Percentiles rank a stretch among this genome's conserved stretches.
phyloP scores from a whole-genome alignment of 257 asterid species.

The Solanum phureja region DNA sequence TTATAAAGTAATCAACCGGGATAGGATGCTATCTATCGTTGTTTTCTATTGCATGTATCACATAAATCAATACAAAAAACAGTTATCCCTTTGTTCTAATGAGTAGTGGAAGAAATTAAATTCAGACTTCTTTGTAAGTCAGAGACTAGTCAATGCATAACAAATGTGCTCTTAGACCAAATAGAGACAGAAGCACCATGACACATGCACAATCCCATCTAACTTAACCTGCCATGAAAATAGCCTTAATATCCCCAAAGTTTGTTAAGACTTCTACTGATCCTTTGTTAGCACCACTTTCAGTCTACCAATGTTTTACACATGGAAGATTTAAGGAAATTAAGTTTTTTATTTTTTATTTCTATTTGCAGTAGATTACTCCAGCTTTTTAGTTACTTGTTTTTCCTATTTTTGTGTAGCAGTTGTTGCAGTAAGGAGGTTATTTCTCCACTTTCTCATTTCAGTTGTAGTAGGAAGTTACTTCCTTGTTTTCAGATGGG shows the following conservation, averaged over 20 bases:
- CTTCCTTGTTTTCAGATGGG: no score
- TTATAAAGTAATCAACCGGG: neutral
- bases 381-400: no score
- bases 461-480: no score
- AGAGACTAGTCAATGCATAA: neutral
- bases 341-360: no score
- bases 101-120: neutral
- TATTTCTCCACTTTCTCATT: no score
- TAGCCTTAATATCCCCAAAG: neutral
- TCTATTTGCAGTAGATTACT: no score
- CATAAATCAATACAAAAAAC: neutral
- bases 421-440: no score
- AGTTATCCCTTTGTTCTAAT: neutral
- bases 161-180: neutral
- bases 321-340: no score
- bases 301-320: no score
- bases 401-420: no score
- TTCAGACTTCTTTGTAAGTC: neutral
- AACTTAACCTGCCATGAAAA: neutral
- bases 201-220: neutral
- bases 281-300: no score
- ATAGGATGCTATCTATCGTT: neutral
- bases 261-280: neutral
- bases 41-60: neutral
- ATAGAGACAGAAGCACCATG: neutral